Base-by-base conservation (phyloP, 2,329 filamentous ascomycete species). In the Penicillium sumatraense region DNA sequence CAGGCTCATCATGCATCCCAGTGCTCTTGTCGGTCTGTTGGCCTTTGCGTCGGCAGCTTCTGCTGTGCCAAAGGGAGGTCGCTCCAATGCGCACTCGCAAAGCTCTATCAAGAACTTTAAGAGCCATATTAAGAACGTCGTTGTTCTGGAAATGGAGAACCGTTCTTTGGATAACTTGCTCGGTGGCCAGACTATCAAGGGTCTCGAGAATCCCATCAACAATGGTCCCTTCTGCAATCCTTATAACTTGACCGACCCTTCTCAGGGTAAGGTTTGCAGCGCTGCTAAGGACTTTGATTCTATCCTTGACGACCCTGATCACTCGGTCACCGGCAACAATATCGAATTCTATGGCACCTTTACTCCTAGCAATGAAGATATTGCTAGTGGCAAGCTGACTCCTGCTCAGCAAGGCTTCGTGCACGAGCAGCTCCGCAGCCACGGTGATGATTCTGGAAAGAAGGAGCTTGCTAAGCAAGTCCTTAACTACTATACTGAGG, bases 141-240 rank as follows among this genome's bases (percentile, higher is more conserved):
- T 74, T 24, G 61, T 71, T 24, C 56, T 74, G 47, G 62, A 70
- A 35, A 72, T 78, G 71, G 77, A 78, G 61, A 79, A 79, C 62
- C 76, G 76, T 49, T 78, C 77, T 0, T 63, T 78, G 21, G 77
- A 79, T 61, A 79, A 78, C 62, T 56, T 79, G 7, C 64, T 78
- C 5, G 77, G 77, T 52, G 77, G 75, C 8, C 73, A 77, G 65
- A 75, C 60, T 13, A 58, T 68, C 14, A 54, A 63, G 13, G 75
- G 75, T 23, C 59, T 78, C 2, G 73, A 78, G 38, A 79, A 79
- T 60, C 73, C 75, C 7, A 69, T 75, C 60, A 73, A 77, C 57
- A 76, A 69, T 40, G 75, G 75, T 0, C 74, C 74, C 5, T 78
- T 64, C 65, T 78, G 76, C 68, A 78, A 78, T 57, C 74, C 73